phyloP scores from a whole-genome alignment of 139 green algal species.

The Zygnema cylindricum region DNA sequence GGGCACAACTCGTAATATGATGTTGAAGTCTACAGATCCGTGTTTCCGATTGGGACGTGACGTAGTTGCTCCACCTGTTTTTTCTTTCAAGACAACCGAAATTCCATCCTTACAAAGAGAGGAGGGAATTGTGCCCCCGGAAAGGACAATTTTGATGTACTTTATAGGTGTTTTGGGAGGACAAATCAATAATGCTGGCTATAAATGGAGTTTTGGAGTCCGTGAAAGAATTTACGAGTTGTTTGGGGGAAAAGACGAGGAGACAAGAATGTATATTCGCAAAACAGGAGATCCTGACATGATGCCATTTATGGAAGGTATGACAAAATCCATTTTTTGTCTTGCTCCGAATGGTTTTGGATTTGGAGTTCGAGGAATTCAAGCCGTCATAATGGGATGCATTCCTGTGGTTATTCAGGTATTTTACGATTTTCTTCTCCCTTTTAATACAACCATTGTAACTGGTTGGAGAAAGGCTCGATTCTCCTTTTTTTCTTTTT shows the following conservation, averaged over 20 bases:
- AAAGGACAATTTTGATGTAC: constrained; percentile 30
- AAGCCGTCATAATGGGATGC: constrained; percentile 57
- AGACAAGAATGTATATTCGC: background rate
- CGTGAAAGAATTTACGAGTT: constrained; percentile 56
- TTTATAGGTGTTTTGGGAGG: background rate
- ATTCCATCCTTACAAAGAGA: background rate
- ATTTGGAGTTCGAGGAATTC: constrained; percentile 42
- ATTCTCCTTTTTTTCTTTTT: background rate
- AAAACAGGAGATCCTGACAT: background rate
- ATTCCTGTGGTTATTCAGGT: constrained; percentile 65
- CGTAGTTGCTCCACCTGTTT: constrained; percentile 37
- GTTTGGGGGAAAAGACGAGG: constrained; percentile 12
- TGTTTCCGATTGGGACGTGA: constrained; percentile 63
- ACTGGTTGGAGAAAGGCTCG: background rate
- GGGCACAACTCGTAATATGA: constrained; percentile 21
- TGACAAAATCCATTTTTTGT: constrained; percentile 55
- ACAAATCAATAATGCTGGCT: background rate
- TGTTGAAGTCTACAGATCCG: background rate
- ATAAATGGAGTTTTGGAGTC: constrained; percentile 57
- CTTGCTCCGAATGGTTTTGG: constrained; percentile 57
- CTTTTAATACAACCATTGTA: background rate
- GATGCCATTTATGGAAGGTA: constrained; percentile 12
- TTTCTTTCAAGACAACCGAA: background rate
- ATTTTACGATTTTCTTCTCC: no score
- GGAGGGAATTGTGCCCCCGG: background rate